Evolutionary conservation across 2,329 filamentous ascomycete species (phyloP).

Genomic region (Clarireedia monteithiana): DNA sequence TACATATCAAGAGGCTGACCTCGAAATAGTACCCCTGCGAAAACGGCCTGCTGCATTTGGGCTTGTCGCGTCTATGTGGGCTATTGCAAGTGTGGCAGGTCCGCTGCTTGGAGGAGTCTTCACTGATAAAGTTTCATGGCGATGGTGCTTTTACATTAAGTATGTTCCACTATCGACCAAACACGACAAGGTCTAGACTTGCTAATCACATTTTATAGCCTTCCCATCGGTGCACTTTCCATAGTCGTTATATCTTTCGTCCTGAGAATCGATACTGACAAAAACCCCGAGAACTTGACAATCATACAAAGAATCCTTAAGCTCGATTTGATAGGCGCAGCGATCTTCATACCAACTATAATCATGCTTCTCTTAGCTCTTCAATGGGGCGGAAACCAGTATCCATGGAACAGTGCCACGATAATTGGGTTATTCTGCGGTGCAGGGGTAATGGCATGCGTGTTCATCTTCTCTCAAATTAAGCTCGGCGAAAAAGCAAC

Average conservation of each 20-base stretch:
- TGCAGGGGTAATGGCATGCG: conserved; percentile 23
- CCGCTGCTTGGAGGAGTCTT: conserved; percentile 27
- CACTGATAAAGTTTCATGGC: conserved; percentile 25
- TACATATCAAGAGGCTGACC: conserved; percentile 10
- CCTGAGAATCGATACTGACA: conserved; percentile 35
- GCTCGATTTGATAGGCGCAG: conserved; percentile 31
- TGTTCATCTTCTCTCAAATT: conserved; percentile 28
- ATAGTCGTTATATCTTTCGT: conserved; percentile 32
- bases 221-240: conserved; percentile 31
- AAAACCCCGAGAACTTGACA: conserved; percentile 18
- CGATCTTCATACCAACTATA: conserved; percentile 30
- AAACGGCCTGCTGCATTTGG: conserved; percentile 26
- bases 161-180: background rate
- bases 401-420: conserved; percentile 29
- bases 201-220: conserved; percentile 7
- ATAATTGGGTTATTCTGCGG: conserved; percentile 31
- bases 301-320: conserved; percentile 20
- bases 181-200: background rate
- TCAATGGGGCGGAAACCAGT: conserved; percentile 33
- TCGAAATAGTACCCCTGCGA: conserved; percentile 18
- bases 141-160: conserved; percentile 26
- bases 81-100: conserved; percentile 27
- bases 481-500: conserved; percentile 28
- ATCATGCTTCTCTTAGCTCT: conserved; percentile 33
- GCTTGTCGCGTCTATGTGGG: conserved; percentile 25